A percentile compares a stretch with the other conserved stretches of the same genome.
Conservation (phyloP, 176 grass and related monocot species). For the Alopecurus myosuroides region DNA sequence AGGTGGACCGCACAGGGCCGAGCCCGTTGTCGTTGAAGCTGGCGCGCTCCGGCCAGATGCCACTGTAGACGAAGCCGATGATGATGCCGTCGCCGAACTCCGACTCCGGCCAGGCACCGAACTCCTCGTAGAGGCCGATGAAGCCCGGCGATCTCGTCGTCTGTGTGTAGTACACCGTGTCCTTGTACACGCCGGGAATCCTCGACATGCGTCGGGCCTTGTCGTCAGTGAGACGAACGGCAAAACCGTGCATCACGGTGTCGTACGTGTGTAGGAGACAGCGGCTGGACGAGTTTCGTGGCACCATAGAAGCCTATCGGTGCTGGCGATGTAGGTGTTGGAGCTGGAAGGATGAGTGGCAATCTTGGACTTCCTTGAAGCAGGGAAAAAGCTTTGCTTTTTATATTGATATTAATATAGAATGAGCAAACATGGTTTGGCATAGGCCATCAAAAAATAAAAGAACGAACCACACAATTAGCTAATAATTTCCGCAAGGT, state of each 20-base stretch:
- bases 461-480: too few relatives aligned
- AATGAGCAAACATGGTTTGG: too few relatives aligned
- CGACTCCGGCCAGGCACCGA: constrained; percentile 25
- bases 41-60: too few relatives aligned
- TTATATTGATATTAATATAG: too few relatives aligned
- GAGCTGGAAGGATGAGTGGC: neutral
- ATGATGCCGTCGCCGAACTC: too few relatives aligned
- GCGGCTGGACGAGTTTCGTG: neutral
- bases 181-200: constrained; percentile 8
- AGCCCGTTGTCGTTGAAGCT: constrained; percentile 30
- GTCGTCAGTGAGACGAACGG: neutral
- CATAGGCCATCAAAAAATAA: too few relatives aligned
- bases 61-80: too few relatives aligned
- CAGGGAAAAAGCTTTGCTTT: too few relatives aligned
- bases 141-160: constrained; percentile 44
- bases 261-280: constrained; percentile 16
- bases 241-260: constrained; percentile 35
- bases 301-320: constrained; percentile 27
- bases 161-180: neutral
- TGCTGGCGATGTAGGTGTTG: neutral
- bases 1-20: constrained; percentile 7
- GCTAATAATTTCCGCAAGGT: too few relatives aligned
- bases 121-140: constrained; percentile 21
- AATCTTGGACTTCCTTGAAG: neutral
- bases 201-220: constrained; percentile 6